Base-by-base conservation (phyloP, 202 grass and related monocot species). In the Panicum hallii region DNA sequence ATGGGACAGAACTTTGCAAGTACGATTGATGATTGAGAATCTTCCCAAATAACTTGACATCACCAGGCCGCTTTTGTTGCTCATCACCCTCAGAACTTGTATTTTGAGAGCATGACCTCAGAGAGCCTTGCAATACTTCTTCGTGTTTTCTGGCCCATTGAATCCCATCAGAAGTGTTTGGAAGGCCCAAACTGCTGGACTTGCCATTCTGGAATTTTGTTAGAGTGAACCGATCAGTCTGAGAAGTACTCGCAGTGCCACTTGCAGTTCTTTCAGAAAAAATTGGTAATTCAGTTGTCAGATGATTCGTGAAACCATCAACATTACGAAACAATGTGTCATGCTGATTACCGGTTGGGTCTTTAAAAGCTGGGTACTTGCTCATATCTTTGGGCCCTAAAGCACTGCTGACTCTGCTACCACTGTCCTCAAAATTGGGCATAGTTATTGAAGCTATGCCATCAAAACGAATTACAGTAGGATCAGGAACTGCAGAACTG, bases 41-140 rank as follows among this genome's bases (percentile, higher is more conserved):
- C 82, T 88, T 75, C 62, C 94, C 94, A 47, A 97, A 97, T 16
- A 97, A 82, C 80, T 97, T 97, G 12, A 97, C 89, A 90, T 97
- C 94, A 63, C 87, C 87, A 14, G 89, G 75, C 13, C 76, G 87
- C 81, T 89, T 90, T 47, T 40, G 61, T 32, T 88, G 91, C 63
- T 92, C 85, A 9, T 88, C 83, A 50, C 62, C 80, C 58, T 86
- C 90, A 17, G 85, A 65, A 48, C 71, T 86, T 92, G 79, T n/a
- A 53, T 81, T 88, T 5, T 40, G 16, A 22, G 74, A 76, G 65
- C 69, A 83, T 52, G 74, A 55, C 38, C 32, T 86, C 70, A 76
- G 58, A 7, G 52, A 79, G 9, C 54, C 34, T 38, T 90, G 84
- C 0, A 14, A 50, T 56, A 72, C 45, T 75, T 75, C 83, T 46